These are phyloP conservation scores for Globisporangium paroecandrum DNA, from an alignment of 352 stramenopile species.

Conservation along the genomic window DNA sequence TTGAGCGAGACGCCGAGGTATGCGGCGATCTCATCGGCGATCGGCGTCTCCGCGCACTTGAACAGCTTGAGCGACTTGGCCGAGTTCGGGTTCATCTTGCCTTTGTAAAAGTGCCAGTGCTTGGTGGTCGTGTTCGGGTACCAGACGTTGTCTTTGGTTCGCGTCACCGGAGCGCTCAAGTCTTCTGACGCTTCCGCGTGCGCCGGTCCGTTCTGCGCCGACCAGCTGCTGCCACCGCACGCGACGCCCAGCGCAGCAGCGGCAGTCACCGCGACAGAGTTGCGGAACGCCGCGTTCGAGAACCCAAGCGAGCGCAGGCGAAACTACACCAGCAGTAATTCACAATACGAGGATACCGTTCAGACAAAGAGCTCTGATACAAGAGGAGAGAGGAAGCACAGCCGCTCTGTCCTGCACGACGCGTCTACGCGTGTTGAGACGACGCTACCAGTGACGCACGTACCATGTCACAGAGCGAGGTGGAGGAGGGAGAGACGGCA, in stretches of 20 bases:
- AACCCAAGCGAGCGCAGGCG: conserved; percentile 12
- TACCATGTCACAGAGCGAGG: not conserved
- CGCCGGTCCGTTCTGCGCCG: conserved; percentile 12
- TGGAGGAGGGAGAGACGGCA: not conserved
- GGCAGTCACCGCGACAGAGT: conserved; percentile 28
- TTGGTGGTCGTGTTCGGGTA: conserved; percentile 83
- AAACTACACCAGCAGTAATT: not conserved
- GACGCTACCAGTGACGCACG: not conserved
- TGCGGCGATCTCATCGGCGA: conserved; percentile 78
- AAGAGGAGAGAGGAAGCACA: not conserved
- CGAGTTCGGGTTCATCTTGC: conserved; percentile 78
- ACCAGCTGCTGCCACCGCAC: conserved; percentile 25
- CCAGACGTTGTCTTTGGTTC: conserved; percentile 39
- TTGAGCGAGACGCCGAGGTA: conserved; percentile 82
- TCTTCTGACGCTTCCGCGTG: conserved; percentile 16
- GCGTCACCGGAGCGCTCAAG: conserved; percentile 12
- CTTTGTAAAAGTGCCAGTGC: conserved; percentile 87
- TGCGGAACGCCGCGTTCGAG: conserved; percentile 14
- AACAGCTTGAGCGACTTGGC: conserved; percentile 88
- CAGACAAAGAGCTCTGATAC: not conserved
- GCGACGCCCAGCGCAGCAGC: conserved; percentile 34
- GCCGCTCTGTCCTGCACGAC: not conserved
- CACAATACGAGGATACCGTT: not conserved
- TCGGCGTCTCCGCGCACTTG: conserved; percentile 83
- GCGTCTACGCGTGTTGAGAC: not conserved